Base-by-base conservation (phyloP, 2,329 filamentous ascomycete genomes). In the Aspergillus neoniger region DNA sequence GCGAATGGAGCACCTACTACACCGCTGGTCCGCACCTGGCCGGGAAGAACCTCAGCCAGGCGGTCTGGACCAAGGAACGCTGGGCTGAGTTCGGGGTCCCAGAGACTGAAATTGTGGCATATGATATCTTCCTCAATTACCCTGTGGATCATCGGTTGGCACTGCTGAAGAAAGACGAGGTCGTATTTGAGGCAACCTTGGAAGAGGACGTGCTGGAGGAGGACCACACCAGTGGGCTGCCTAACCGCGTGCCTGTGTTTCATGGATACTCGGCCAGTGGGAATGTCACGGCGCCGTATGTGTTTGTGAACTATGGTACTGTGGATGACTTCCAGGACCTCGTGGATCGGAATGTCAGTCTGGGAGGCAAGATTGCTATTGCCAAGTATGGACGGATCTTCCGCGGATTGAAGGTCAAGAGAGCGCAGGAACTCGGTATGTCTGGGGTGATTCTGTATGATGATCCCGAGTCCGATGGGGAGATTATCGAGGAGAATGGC, bases 231-330 rank as follows among this genome's bases (percentile, higher is more conserved):
- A 92, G 88, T 17, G 84, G 87, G 21, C 80, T 92, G 49, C 77
- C 84, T 9, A 85, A 92, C 69, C 83, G 91, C 30, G 84, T 98
- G 23, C 92, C 94, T 1, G 94, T 90, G 0, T 98, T 98, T 80
- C 94, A 98, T 72, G 95, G 94, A 56, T 98, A 97, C 76, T 96
- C 92, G 4, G 92, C 92, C 4, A 93, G 83, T 62, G 94, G 94
- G 28, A 96, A 98, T 74, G 94, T 96, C 51, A 97, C 94, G 0
- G 92, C 87, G 2, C 85, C 87, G 14, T 95, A 91, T 66, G 91
- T 96, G 32, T 98, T 89, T 71, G 92, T 91, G 73, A 97, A 97
- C 76, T 96, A 95, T 70, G 94, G 93, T 55, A 95, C 91, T 0
- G 96, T 88, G 72, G 79, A 84, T 65, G 94, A 98, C 73, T 98